Conservation (phyloP, 1,284 basidiomycete genomes). For the Earliella scabrosa region DNA sequence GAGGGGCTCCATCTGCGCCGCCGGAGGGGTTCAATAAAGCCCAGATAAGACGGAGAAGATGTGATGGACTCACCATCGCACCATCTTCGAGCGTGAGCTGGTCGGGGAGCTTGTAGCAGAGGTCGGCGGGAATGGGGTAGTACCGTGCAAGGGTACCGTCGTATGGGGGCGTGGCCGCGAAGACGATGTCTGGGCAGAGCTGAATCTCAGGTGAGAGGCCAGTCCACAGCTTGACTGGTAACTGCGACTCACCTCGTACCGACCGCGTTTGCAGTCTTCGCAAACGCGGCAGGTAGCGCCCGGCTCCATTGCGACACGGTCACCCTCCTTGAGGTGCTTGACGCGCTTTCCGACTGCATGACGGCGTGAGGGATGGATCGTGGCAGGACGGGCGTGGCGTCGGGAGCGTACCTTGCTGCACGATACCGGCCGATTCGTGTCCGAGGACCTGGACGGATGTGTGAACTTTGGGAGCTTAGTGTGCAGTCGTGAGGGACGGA, state of each 20-base stretch:
- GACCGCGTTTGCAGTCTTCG: constrained; percentile 77
- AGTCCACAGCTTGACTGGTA: no score
- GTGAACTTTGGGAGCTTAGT: background rate
- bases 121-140: constrained; percentile 77
- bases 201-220: constrained; percentile 24
- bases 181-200: constrained; percentile 81
- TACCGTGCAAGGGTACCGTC: constrained; percentile 88
- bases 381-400: background rate
- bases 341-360: constrained; percentile 70
- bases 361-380: background rate
- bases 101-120: constrained; percentile 76
- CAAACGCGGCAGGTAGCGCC: constrained; percentile 78
- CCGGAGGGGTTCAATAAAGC: background rate
- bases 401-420: constrained; percentile 48
- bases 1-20: constrained; percentile 87
- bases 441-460: constrained; percentile 53
- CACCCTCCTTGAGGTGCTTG: constrained; percentile 77
- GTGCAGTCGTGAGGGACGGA: constrained; percentile 15
- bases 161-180: constrained; percentile 90
- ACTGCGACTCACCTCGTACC: constrained; percentile 67
- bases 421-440: constrained; percentile 66
- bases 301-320: constrained; percentile 88
- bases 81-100: constrained; percentile 82
- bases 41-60: background rate
- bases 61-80: constrained; percentile 61